Evolutionary conservation across 1,284 basidiomycete species (phyloP).

Genomic region (Termitomyces sp.): DNA sequence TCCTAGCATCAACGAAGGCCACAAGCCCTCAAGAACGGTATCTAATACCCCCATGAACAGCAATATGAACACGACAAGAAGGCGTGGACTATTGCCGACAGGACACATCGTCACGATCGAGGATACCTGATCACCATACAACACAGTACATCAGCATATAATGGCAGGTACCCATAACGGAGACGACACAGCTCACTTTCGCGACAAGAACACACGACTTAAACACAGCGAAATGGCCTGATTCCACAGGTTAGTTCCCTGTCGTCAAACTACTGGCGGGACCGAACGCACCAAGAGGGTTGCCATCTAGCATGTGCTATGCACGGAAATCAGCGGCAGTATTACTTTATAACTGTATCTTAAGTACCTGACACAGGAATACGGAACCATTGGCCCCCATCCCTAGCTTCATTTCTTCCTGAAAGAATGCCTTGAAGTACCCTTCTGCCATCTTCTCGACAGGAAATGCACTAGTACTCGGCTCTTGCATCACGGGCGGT

Average conservation of each 20-base stretch:
- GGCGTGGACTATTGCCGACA: conserved; percentile 5
- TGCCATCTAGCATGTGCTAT: conserved; percentile 80
- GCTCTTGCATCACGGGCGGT: conserved; percentile 20
- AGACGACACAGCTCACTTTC: conserved; percentile 36
- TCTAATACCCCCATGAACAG: conserved; percentile 39
- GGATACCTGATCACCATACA: conserved; percentile 21
- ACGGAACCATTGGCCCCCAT: conserved; percentile 93
- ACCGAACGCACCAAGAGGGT: conserved; percentile 53
- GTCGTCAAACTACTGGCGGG: not conserved
- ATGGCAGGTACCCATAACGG: not conserved
- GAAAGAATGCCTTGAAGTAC: conserved; percentile 84
- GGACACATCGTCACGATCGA: conserved; percentile 31
- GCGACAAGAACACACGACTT: conserved; percentile 39
- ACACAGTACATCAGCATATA: not conserved
- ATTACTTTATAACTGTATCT: not conserved
- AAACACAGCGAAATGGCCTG: conserved; percentile 77
- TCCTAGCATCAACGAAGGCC: conserved; percentile 33
- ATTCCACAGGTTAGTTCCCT: not conserved
- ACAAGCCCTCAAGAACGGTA: conserved; percentile 38
- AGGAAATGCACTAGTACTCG: conserved; percentile 38
- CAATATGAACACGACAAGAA: conserved; percentile 19
- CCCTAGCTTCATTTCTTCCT: conserved; percentile 80
- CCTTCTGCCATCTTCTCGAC: conserved; percentile 73
- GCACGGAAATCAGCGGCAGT: not conserved
- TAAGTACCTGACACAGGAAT: conserved; percentile 73